Evolutionary conservation across 805 yeast genomes (phyloP), one percentile per base, ranked within the genome.

Genomic region (Ogataea pini): DNA sequence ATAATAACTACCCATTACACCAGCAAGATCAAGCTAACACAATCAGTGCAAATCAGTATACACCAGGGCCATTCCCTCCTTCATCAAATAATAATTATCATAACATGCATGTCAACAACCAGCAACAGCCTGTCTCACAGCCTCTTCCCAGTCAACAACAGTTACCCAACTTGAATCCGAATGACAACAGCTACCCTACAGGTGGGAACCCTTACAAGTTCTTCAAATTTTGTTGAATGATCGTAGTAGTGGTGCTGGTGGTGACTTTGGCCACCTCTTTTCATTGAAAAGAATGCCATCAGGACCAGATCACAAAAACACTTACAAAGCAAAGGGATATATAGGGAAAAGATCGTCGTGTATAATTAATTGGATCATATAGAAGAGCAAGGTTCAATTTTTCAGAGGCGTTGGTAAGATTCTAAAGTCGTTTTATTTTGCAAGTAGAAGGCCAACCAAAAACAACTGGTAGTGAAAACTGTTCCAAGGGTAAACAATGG

Each of bases 371-470:
- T n/a, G n/a, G n/a, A 22, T 22, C 5, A 22, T 22, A 22, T 22
- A 22, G 25, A 22, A 22, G 25, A 28, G 14, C 4, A 28, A 28
- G n/a, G 4, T 28, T 8, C 8, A 4, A 12, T 13, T 32, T n/a
- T 24, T 25, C 22, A 39, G 2, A 39, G 33, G 13, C 42, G 42
- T 17, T 39, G 42, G 27, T 51, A 46, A n/a, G 49, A 25, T 32
- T 62, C 59, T 13, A 57, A 47, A 2, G 39, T 45, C 14, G 40
- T 40, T 38, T 49, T 52, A 50, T 60, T 45, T 13, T 24, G 42
- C 14, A 57, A 32, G 37, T 57, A 65, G 48, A 66, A 65, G 4
- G 10, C 34, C 7, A 56, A 17, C 72, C 72, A 69, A 29, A 61
- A 32, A 1, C 44, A 7, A 3, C 59, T 56, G 1, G 67, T 62